These are phyloP conservation scores for Cornus kousa DNA, from an alignment of 148 eudicot species.

Conservation along the genomic window DNA sequence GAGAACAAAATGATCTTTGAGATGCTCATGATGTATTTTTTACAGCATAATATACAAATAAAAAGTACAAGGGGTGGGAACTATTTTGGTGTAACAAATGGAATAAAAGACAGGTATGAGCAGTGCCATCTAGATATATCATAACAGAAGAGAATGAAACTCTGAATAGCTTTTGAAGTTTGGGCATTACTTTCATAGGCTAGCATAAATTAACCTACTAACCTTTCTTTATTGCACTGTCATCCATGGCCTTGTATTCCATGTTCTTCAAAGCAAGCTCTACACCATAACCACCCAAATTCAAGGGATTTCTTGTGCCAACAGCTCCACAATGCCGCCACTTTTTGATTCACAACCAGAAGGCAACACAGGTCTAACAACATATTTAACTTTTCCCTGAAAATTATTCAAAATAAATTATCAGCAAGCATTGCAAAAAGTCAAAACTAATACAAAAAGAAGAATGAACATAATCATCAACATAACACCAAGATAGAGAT, in stretches of 20 bases:
- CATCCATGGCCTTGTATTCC: slow-evolving; percentile 99
- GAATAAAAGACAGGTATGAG: not conserved
- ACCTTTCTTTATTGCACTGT: slow-evolving; percentile 82
- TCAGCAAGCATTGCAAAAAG: slow-evolving; percentile 9
- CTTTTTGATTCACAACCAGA: slow-evolving; percentile 68
- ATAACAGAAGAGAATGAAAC: not conserved
- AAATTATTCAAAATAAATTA: slow-evolving; percentile 10
- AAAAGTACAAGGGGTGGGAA: not conserved
- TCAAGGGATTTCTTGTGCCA: slow-evolving; percentile 72
- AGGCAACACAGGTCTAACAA: slow-evolving; percentile 77
- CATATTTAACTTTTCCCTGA: slow-evolving; percentile 81
- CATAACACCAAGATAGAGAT: too few relatives aligned
- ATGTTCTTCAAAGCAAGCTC: slow-evolving; percentile 99
- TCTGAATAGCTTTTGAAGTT: not conserved
- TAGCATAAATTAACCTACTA: slow-evolving; percentile 19
- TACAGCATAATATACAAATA: not conserved
- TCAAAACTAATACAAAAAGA: too few relatives aligned
- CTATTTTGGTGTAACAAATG: not conserved
- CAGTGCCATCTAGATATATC: not conserved
- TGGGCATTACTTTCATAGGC: not conserved
- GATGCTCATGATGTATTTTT: not conserved
- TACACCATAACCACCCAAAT: slow-evolving; percentile 96
- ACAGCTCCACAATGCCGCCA: slow-evolving; percentile 67
- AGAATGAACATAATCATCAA: too few relatives aligned
- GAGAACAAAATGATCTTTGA: not conserved